phyloP scores from a whole-genome alignment of 306 rosid species.

The Herpetospermum pedunculosum region DNA sequence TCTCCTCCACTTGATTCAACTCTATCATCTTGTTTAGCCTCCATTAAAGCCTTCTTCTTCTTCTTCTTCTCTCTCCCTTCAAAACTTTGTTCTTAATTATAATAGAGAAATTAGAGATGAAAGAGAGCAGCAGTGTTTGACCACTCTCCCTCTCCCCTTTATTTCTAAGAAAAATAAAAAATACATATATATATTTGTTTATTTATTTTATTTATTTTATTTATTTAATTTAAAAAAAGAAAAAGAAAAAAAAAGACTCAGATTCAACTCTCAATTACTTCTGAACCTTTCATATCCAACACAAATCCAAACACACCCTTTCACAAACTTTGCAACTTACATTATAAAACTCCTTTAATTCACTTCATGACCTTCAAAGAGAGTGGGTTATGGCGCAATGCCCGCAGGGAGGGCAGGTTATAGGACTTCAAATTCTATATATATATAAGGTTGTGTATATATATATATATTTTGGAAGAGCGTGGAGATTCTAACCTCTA shows the following conservation, averaged over 20 bases:
- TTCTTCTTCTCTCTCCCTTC: neutral
- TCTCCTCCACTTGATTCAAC: slow-evolving; percentile 22
- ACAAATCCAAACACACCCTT: neutral
- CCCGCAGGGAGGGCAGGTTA: neutral
- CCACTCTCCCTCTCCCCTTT: neutral
- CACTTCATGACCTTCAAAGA: neutral
- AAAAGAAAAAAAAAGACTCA: neutral
- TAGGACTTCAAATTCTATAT: neutral
- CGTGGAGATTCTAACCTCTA: too few species aligned
- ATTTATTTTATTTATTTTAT: neutral
- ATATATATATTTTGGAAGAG: too few species aligned
- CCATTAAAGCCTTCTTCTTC: neutral
- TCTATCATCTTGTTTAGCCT: slow-evolving; percentile 8
- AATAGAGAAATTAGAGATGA: neutral
- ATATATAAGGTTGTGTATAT: too few species aligned
- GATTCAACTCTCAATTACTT: neutral
- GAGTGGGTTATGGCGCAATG: slow-evolving; percentile 4
- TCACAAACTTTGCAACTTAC: neutral
- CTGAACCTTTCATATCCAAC: neutral
- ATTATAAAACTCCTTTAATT: neutral
- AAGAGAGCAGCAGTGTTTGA: slow-evolving; percentile 3
- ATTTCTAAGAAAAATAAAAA: neutral
- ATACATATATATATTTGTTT: neutral
- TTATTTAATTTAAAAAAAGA: neutral
- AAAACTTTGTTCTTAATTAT: neutral